Percentiles rank a stretch among this genome's conserved stretches.
Evolutionary conservation across 2,329 filamentous ascomycete species (phyloP).

Genomic region (Monilinia fructigena): DNA sequence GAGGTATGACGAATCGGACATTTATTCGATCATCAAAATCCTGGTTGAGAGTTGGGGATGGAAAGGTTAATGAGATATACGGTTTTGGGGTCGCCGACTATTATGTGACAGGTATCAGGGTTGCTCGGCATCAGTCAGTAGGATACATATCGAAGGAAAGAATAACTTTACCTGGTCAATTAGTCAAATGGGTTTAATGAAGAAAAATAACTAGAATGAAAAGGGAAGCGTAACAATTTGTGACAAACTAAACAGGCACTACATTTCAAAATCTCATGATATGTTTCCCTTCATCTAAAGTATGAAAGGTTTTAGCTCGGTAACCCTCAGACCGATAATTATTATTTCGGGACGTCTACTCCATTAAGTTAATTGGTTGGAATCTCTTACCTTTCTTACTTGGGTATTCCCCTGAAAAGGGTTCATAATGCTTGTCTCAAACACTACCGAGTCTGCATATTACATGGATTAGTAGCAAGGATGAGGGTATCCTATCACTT

Average conservation of each 20-base stretch:
- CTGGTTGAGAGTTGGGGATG: constrained; percentile 2
- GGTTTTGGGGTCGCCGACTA: constrained; percentile 13
- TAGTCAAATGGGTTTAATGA: constrained; percentile 8
- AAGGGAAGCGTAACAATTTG: neutral
- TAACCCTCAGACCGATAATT: neutral
- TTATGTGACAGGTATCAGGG: constrained; percentile 18
- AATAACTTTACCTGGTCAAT: neutral
- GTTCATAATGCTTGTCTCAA: constrained; percentile 22
- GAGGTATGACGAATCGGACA: constrained; percentile 15
- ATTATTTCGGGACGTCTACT: constrained; percentile 16
- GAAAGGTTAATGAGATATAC: neutral
- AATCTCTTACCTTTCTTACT: constrained; percentile 10
- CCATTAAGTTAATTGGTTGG: constrained; percentile 8
- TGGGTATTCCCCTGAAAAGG: constrained; percentile 13
- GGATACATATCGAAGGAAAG: neutral
- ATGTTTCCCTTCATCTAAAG: constrained; percentile 13
- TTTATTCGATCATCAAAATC: constrained; percentile 11
- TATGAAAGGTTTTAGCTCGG: constrained; percentile 2
- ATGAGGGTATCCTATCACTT: neutral
- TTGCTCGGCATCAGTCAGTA: constrained; percentile 9
- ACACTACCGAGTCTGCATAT: constrained; percentile 14
- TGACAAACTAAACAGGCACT: neutral
- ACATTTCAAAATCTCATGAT: constrained; percentile 4
- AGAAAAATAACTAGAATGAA: neutral
- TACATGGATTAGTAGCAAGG: constrained; percentile 8